Conservation (phyloP, 768 basidiomycete genomes). For the Termitomyces bulborhizus region DNA sequence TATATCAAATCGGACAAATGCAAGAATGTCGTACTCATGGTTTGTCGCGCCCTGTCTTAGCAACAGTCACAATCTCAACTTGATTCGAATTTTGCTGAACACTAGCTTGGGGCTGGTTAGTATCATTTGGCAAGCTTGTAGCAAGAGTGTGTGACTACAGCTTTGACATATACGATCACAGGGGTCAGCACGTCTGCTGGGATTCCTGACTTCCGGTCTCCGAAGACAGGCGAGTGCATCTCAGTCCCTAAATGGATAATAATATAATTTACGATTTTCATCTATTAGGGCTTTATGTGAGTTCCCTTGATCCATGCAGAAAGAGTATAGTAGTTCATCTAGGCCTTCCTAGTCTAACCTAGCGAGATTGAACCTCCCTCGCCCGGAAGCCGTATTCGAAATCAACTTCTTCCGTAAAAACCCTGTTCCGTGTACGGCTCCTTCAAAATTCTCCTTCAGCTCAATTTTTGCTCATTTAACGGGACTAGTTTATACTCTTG, state of each 20-base stretch:
- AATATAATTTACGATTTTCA: neutral
- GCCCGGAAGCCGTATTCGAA: slow-evolving; percentile 94
- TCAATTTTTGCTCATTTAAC: neutral
- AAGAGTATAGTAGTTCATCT: neutral
- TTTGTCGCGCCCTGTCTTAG: slow-evolving; percentile 24
- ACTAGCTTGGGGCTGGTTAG: slow-evolving; percentile 65
- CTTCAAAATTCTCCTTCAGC: neutral
- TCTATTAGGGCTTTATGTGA: slow-evolving; percentile 46
- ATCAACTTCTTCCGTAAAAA: slow-evolving; percentile 78
- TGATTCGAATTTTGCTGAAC: slow-evolving; percentile 1
- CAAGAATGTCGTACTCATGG: slow-evolving; percentile 70
- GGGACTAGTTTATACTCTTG: slow-evolving; percentile 75
- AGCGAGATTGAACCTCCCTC: slow-evolving; percentile 72
- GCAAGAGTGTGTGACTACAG: too few relatives aligned
- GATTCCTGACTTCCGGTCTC: slow-evolving; percentile 87
- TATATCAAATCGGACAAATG: slow-evolving; percentile 68
- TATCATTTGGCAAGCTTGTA: neutral
- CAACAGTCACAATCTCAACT: neutral
- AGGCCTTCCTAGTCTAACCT: slow-evolving; percentile 56
- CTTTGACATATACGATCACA: slow-evolving; percentile 14
- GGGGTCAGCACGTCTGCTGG: slow-evolving; percentile 78
- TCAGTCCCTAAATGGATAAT: neutral
- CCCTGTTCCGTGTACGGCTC: slow-evolving; percentile 67
- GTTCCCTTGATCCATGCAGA: slow-evolving; percentile 9
- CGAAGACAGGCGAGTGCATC: slow-evolving; percentile 59